Conservation (phyloP, 2,329 filamentous ascomycete genomes). For the Penicillium brasilianum region DNA sequence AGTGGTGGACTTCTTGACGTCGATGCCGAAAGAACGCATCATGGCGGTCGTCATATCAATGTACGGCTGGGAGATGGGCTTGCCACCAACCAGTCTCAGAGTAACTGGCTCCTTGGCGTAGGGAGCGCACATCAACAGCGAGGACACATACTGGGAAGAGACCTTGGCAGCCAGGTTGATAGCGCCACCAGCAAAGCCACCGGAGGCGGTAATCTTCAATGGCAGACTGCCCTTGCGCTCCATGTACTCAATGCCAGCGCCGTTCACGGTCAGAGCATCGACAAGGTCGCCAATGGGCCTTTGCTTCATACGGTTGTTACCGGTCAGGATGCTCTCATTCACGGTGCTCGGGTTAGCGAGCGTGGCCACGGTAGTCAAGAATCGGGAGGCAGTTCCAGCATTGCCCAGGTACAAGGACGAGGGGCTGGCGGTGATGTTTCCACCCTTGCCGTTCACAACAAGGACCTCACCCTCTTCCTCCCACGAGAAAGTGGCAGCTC, state of each 20-base stretch:
- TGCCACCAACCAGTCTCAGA: constrained; percentile 87
- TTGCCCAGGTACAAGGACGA: constrained; percentile 91
- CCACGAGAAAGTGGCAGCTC: constrained; percentile 89
- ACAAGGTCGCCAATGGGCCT: constrained; percentile 92
- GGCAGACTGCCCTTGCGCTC: constrained; percentile 84
- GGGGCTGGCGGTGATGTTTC: constrained; percentile 74
- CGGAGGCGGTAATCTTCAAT: constrained; percentile 78
- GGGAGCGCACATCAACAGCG: constrained; percentile 92
- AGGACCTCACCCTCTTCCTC: constrained; percentile 92
- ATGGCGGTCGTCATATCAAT: constrained; percentile 99
- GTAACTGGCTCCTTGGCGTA: constrained; percentile 96
- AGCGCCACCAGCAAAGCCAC: constrained; percentile 80
- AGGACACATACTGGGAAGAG: constrained; percentile 98
- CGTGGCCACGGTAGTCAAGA: constrained; percentile 88
- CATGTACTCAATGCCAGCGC: constrained; percentile 83
- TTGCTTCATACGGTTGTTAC: constrained; percentile 95
- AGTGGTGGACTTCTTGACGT: constrained; percentile 74
- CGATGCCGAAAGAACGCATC: constrained; percentile 91
- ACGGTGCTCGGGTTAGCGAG: constrained; percentile 71
- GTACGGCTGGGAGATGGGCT: constrained; percentile 94
- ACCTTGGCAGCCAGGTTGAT: constrained; percentile 94
- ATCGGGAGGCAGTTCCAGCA: constrained; percentile 92
- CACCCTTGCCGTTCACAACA: constrained; percentile 88
- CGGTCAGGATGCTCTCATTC: constrained; percentile 79
- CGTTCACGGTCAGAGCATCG: constrained; percentile 84